phyloP scores from a whole-genome alignment of 305 asterid genomes.

The Plantago coronopus region DNA sequence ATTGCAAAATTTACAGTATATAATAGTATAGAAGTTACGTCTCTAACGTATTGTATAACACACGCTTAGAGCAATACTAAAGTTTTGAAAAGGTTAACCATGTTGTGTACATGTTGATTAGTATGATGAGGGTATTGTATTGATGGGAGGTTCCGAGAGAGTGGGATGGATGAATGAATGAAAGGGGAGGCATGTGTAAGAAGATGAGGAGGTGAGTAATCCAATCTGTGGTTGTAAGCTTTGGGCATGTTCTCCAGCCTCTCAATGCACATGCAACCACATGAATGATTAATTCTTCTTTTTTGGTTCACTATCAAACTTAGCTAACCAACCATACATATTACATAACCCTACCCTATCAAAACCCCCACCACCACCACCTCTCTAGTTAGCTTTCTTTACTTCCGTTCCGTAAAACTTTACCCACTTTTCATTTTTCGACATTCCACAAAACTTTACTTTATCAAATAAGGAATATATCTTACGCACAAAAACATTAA shows the following conservation, averaged over 20 bases:
- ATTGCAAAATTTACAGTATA: too few relatives aligned
- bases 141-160: slow-evolving; percentile 22
- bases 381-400: neutral
- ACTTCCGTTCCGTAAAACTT: neutral
- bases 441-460: too few relatives aligned
- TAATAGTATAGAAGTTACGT: too few relatives aligned
- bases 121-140: neutral
- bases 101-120: too few relatives aligned
- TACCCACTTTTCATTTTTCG: too few relatives aligned
- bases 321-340: too few relatives aligned
- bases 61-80: too few relatives aligned
- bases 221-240: slow-evolving; percentile 13
- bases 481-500: too few relatives aligned
- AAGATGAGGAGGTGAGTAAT: neutral
- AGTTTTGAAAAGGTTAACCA: too few relatives aligned
- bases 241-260: slow-evolving; percentile 37
- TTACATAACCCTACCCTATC: slow-evolving; percentile 11
- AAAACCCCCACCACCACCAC: slow-evolving; percentile 24
- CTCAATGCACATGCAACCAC: slow-evolving; percentile 55
- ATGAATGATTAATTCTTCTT: slow-evolving; percentile 23
- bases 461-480: too few relatives aligned
- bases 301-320: slow-evolving; percentile 18
- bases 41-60: too few relatives aligned
- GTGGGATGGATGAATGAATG: slow-evolving; percentile 28
- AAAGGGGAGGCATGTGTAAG: slow-evolving; percentile 12